Base-by-base conservation (phyloP, 495 filamentous ascomycete species). In the Aspergillus heteromorphus region DNA sequence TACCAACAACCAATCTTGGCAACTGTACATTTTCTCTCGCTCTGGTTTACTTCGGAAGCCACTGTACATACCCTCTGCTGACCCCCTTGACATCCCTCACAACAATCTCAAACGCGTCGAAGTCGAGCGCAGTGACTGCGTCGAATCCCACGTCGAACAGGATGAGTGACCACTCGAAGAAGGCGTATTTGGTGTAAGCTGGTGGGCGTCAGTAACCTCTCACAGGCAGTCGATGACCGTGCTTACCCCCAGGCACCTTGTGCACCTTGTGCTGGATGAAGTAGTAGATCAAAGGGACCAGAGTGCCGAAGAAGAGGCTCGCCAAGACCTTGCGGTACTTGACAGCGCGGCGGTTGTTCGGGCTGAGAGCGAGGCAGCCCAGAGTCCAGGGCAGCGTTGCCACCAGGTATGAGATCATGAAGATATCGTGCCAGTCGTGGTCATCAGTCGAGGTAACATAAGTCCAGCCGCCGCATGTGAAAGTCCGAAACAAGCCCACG, bases 261-360 rank as follows among this genome's bases (percentile, higher is more conserved):
- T 97, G 91, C 42, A 99, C 87, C 71, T 98, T 99, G 75, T 99
- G 93, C 65, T 99, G 95, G 61, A 99, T 95, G 67, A 97, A 99
- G 64, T 87, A 99, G 73, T 97, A 97, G 30, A 97, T 80, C 74
- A 97, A 75, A 43, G 92, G 91, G 21, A 96, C 84, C 38, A 97
- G 71, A 1, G 89, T 95, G 47, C 87, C 88, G 66, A 97, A 97
- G 74, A 99, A 99, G 20, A 84, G 78, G 10, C 82, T 75, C 1
- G 89, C 91, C 45, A 97, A 70, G 47, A 87, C 85, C 73, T 93
- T 97, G 49, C 95, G 79, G 65, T 95, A 96, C 69, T 89, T 91
- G 58, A 96, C 80, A 4, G 95, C 90, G 47, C 74, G 81, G 21
- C 83, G 77, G 66, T 97, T 97, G 57, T 85, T 85, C 4, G 93